These are phyloP conservation scores for Paxillus rubicundulus DNA, from an alignment of 768 basidiomycete species.

Conservation along the genomic window DNA sequence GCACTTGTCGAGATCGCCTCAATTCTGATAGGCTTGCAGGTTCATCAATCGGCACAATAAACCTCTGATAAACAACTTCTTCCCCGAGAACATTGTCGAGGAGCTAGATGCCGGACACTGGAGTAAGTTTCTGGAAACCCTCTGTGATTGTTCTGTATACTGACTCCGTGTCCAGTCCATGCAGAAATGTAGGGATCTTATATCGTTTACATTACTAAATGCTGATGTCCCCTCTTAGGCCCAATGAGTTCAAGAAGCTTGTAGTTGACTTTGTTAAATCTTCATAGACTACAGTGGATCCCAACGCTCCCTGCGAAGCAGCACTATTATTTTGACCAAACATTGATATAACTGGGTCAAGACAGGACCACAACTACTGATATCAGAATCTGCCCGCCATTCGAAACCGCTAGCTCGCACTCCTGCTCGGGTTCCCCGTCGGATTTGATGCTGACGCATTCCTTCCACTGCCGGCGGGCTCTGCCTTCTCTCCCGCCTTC, in stretches of 20 bases:
- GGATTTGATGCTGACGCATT: not conserved
- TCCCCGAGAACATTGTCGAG: constrained; percentile 65
- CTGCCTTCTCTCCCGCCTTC: constrained; percentile 5
- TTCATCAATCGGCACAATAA: constrained; percentile 76
- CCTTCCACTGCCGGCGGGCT: not conserved
- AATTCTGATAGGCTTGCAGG: constrained; percentile 33
- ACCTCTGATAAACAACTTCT: constrained; percentile 60
- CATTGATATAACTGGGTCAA: not conserved
- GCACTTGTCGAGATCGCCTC: not conserved
- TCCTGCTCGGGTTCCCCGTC: not conserved
- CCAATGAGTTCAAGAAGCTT: constrained; percentile 53
- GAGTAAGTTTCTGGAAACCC: constrained; percentile 49
- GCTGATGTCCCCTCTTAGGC: constrained; percentile 31
- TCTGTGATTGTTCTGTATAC: not conserved
- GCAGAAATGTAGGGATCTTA: constrained; percentile 57
- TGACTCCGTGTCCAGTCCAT: constrained; percentile 53
- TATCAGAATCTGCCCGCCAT: not conserved
- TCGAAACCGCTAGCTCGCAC: not conserved
- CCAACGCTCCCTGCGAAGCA: not conserved
- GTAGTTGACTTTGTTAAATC: constrained; percentile 27
- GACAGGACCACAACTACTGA: not conserved
- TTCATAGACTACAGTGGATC: constrained; percentile 12
- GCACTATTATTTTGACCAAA: not conserved
- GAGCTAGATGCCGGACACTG: constrained; percentile 80
- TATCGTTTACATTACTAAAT: not conserved